These are phyloP conservation scores for Simplicillium sp. DNA, from an alignment of 2,329 filamentous ascomycete species.

Conservation along the genomic window DNA sequence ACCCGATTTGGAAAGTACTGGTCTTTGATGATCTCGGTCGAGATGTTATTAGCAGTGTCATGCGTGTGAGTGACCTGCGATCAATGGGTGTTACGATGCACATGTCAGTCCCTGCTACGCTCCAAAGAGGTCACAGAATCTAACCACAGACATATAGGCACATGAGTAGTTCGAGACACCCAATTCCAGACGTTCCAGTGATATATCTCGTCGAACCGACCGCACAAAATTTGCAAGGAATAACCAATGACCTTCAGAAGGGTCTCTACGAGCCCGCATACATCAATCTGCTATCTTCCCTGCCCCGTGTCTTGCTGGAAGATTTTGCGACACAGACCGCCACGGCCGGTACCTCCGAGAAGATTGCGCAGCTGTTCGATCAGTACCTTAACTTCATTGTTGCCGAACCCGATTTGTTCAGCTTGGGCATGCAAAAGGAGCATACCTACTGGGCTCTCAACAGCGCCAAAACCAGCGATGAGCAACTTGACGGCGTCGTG, in stretches of 20 bases:
- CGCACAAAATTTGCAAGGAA: constrained; percentile 65
- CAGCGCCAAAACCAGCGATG: constrained; percentile 82
- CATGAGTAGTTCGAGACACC: constrained; percentile 70
- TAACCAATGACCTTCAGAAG: constrained; percentile 77
- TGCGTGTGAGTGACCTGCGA: constrained; percentile 86
- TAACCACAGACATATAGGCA: constrained; percentile 42
- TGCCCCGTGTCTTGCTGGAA: constrained; percentile 82
- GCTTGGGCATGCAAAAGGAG: constrained; percentile 80
- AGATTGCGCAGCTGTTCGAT: constrained; percentile 87
- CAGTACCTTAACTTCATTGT: constrained; percentile 98
- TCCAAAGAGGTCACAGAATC: not conserved
- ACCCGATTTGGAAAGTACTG: constrained; percentile 95
- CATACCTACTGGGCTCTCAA: constrained; percentile 95
- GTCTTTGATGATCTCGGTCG: constrained; percentile 88
- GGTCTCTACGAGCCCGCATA: constrained; percentile 89
- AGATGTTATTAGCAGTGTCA: constrained; percentile 93
- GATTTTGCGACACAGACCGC: constrained; percentile 90
- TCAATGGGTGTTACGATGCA: constrained; percentile 95
- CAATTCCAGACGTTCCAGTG: constrained; percentile 92
- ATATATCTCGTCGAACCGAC: constrained; percentile 95
- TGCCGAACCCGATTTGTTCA: constrained; percentile 90
- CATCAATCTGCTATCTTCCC: constrained; percentile 92
- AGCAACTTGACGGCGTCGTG: constrained; percentile 76
- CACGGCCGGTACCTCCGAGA: constrained; percentile 72
- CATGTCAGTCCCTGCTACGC: constrained; percentile 46